Percentiles rank a stretch among this genome's conserved stretches.
Conservation (phyloP, 129 eudicot species). For the Mikania micrantha region DNA sequence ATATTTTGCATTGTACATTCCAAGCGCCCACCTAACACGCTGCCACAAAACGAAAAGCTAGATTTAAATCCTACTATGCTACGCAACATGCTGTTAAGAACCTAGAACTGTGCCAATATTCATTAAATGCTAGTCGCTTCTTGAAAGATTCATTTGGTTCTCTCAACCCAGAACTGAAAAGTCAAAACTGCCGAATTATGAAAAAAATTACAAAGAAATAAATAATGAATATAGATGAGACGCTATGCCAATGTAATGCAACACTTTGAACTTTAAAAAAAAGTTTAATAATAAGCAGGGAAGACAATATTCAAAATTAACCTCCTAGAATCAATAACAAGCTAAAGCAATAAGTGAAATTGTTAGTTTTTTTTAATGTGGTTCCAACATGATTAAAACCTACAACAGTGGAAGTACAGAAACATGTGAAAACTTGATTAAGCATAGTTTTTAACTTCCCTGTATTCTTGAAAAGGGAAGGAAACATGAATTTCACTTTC, state of each 20-base stretch:
- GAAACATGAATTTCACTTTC: neutral
- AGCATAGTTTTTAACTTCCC: neutral
- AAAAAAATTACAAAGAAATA: neutral
- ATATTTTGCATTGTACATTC: constrained; percentile 99
- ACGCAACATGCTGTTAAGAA: constrained; percentile 1
- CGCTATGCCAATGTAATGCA: neutral
- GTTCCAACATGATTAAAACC: neutral
- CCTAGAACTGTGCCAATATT: neutral
- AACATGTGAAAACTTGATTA: neutral
- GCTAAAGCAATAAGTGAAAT: neutral
- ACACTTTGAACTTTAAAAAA: neutral
- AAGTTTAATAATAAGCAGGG: neutral
- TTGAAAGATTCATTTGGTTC: neutral
- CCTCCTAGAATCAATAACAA: neutral
- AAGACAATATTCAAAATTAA: neutral
- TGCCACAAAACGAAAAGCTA: constrained; percentile 25
- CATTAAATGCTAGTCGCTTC: constrained; percentile 9
- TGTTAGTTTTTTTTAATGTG: neutral
- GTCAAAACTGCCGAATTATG: neutral
- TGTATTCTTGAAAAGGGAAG: neutral
- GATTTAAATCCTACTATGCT: neutral
- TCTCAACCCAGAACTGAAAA: neutral
- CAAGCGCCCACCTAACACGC: constrained; percentile 89
- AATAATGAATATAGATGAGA: neutral
- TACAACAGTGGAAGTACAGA: neutral